Evolutionary conservation across 495 filamentous ascomycete species (phyloP).

Genomic region (Sabuloglossum arenarium): DNA sequence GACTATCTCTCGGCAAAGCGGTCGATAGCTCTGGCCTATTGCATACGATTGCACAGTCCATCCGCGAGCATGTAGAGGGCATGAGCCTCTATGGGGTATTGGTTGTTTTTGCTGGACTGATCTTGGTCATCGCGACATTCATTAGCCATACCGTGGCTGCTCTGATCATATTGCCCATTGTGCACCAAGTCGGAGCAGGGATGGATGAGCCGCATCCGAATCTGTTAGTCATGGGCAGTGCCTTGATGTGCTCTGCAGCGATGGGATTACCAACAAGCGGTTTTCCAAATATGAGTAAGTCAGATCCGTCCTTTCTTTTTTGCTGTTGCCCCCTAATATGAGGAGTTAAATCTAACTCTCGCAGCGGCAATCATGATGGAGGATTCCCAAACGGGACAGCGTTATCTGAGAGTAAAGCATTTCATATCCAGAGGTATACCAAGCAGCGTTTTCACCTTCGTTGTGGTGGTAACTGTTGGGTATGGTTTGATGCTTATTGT

Average conservation of each 20-base stretch:
- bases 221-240: slow-evolving; percentile 72
- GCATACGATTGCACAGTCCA: slow-evolving; percentile 58
- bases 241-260: slow-evolving; percentile 45
- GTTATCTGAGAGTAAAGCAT: slow-evolving; percentile 81
- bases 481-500: slow-evolving; percentile 72
- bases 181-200: slow-evolving; percentile 57
- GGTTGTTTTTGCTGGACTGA: slow-evolving; percentile 66
- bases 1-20: slow-evolving; percentile 80
- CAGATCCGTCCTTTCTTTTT: slow-evolving; percentile 4
- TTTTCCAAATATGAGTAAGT: slow-evolving; percentile 98
- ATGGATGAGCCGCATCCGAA: slow-evolving; percentile 89
- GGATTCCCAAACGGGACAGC: slow-evolving; percentile 69
- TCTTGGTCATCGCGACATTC: slow-evolving; percentile 88
- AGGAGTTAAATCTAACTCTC: background rate
- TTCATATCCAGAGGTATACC: slow-evolving; percentile 86
- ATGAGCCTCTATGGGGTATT: slow-evolving; percentile 75
- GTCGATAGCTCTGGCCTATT: slow-evolving; percentile 88
- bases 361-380: slow-evolving; percentile 98
- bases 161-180: slow-evolving; percentile 82
- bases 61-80: slow-evolving; percentile 51
- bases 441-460: slow-evolving; percentile 56
- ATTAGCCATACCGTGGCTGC: slow-evolving; percentile 96
- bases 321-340: background rate
- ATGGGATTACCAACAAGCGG: slow-evolving; percentile 92
- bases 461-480: slow-evolving; percentile 66